Evolutionary conservation across 1,139 yeast genomes (phyloP).

Genomic region (Pichia sp.): DNA sequence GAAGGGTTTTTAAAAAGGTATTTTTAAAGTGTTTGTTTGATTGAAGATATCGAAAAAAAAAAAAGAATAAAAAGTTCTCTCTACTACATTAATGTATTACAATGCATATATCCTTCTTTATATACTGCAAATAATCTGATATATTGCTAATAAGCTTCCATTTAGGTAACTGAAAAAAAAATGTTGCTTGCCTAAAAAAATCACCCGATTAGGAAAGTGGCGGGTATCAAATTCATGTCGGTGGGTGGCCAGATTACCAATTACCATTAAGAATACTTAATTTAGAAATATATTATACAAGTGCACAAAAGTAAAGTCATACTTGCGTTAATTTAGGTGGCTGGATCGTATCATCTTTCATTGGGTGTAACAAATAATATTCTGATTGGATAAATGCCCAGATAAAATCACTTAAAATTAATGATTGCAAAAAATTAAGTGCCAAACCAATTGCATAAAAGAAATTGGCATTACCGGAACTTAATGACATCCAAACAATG

Average conservation of each 20-base stretch:
- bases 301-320: conserved; percentile 14
- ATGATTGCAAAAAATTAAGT: conserved; percentile 65
- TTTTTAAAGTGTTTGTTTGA: too few relatives aligned
- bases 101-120: not conserved
- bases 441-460: conserved; percentile 89
- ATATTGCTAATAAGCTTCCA: not conserved
- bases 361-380: conserved; percentile 39
- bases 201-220: not conserved
- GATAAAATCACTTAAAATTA: conserved; percentile 65
- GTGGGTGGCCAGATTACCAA: not conserved
- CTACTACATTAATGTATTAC: not conserved
- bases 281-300: not conserved
- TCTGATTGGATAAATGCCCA: conserved; percentile 78
- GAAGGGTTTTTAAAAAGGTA: too few relatives aligned
- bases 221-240: not conserved
- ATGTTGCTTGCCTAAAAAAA: not conserved
- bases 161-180: too few relatives aligned
- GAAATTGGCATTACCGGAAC: conserved; percentile 88
- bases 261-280: not conserved
- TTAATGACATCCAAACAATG: conserved; percentile 89
- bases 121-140: not conserved
- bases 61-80: not conserved
- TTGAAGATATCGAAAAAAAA: not conserved
- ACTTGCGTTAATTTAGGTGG: conserved; percentile 39
- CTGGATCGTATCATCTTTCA: conserved; percentile 26